Evolutionary conservation across 495 filamentous ascomycete genomes (phyloP), one percentile per base, ranked within the genome.

Genomic region (Daldinia grandis): DNA sequence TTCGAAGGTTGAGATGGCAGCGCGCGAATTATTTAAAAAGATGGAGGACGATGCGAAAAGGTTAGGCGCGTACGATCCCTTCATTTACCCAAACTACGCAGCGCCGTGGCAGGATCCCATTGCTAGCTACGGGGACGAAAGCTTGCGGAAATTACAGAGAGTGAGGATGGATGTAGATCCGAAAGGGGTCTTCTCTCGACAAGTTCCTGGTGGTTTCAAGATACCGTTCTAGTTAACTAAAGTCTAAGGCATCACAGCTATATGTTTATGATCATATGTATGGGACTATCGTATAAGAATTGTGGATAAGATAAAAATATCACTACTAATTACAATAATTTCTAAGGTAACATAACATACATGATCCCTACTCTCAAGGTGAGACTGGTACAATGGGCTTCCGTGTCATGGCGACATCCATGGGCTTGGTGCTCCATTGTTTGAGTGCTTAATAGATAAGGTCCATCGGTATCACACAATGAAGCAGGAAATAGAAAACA

Each of bases 151-250:
- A 17, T 62, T 87, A 60, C 49, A 65, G 14, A 35, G 63, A 27
- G 72, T 83, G 27, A 73, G 72, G 1, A 58, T 68, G 61, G 77
- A 78, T 70, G 86, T 84, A 62, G 85, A 87, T 68, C 82, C 81
- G 0, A 25, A 76, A 2, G 76, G 74, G 2, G 72, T 85, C 10
- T 87, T 86, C 66, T 80, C 83, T 74, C 75, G 54, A 28, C 64
- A 72, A 47, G 78, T 84, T 5, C 72, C 68, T 1, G 74, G 76
- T 5, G 74, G 71, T 6, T 78, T 75, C 55, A 78, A 78, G 44
- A 37, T 77, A 31, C 55, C 72, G 19, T 15, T 30, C 25, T 53
- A 53, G 25, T 47, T 5, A n/a, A n/a, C 35, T 38, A 14, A 38
- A 15, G 35, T 38, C 8, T 38, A 9, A 7, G n/a, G 2, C 7